These are phyloP conservation scores for Salvia miltiorrhiza DNA, from an alignment of 257 asterid species.

Conservation along the genomic window DNA sequence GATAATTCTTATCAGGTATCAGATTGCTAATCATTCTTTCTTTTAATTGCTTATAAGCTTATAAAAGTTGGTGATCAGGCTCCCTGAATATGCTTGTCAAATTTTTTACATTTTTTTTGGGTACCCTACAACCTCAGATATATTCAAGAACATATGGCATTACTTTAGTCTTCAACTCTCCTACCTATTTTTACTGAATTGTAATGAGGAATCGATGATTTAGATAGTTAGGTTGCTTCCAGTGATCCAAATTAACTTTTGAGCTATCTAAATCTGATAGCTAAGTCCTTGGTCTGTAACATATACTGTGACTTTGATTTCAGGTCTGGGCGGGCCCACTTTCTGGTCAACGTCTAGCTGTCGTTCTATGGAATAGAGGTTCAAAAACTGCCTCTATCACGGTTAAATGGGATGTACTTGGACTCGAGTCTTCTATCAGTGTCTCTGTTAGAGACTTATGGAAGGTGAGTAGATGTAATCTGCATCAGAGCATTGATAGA, in stretches of 20 bases:
- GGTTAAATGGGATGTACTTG: conserved; percentile 64
- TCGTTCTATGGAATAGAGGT: conserved; percentile 85
- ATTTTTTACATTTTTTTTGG: not conserved
- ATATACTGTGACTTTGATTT: not conserved
- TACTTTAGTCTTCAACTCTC: no score
- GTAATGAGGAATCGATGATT: no score
- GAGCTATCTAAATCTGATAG: not conserved
- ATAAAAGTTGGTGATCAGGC: not conserved
- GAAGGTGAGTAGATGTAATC: conserved; percentile 50
- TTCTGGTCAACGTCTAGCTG: conserved; percentile 66
- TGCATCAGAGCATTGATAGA: not conserved
- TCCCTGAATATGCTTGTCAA: not conserved
- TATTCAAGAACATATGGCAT: not conserved
- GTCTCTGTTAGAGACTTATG: conserved; percentile 84
- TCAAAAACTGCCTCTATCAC: conserved; percentile 52
- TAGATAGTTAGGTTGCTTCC: not conserved
- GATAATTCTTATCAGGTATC: conserved; percentile 61
- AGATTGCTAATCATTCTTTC: not conserved
- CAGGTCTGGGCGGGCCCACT: conserved; percentile 99
- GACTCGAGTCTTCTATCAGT: conserved; percentile 63
- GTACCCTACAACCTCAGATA: not conserved
- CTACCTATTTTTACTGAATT: no score
- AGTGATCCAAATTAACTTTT: not conserved
- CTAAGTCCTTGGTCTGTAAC: not conserved
- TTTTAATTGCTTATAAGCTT: not conserved